These are phyloP conservation scores for Salisapilia sapeloensis DNA, from an alignment of 352 stramenopile species.

Conservation along the genomic window DNA sequence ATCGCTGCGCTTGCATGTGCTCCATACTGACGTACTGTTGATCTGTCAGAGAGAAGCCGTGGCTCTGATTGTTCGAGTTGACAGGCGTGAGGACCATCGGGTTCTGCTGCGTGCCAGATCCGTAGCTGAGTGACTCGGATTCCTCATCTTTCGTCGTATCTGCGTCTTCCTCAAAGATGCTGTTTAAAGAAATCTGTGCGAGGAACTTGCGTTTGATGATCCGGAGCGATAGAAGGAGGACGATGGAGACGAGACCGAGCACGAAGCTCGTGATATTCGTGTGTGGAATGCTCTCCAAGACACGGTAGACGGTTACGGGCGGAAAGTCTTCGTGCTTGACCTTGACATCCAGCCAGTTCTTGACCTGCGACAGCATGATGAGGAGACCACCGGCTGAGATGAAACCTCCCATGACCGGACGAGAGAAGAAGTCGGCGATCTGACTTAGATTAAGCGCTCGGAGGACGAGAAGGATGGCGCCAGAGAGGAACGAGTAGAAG, in stretches of 20 bases:
- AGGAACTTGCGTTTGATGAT: constrained; percentile 24
- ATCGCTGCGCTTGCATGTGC: constrained; percentile 2
- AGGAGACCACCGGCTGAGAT: constrained; percentile 75
- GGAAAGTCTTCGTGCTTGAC: constrained; percentile 23
- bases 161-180: constrained; percentile 8
- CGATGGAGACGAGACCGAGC: constrained; percentile 36
- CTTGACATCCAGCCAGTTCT: constrained; percentile 59
- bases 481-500: constrained; percentile 53
- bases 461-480: constrained; percentile 51
- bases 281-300: constrained; percentile 30
- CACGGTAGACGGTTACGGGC: constrained; percentile 29
- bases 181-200: constrained; percentile 8
- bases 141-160: constrained; percentile 2
- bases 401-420: constrained; percentile 82
- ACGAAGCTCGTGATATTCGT: constrained; percentile 58
- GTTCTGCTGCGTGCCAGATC: constrained; percentile 2
- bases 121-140: constrained; percentile 2
- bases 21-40: constrained; percentile 24
- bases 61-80: constrained; percentile 8
- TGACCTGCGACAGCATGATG: constrained; percentile 82
- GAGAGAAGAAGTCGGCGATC: constrained; percentile 76
- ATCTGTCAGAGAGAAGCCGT: constrained; percentile 19
- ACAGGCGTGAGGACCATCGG: constrained; percentile 2
- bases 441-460: constrained; percentile 70
- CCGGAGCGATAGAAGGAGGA: constrained; percentile 21